Percentiles rank a stretch among this genome's conserved stretches.
These are phyloP conservation scores for Fusarium scirpi DNA, from an alignment of 2,329 filamentous ascomycete genomes.

Conservation along the genomic window DNA sequence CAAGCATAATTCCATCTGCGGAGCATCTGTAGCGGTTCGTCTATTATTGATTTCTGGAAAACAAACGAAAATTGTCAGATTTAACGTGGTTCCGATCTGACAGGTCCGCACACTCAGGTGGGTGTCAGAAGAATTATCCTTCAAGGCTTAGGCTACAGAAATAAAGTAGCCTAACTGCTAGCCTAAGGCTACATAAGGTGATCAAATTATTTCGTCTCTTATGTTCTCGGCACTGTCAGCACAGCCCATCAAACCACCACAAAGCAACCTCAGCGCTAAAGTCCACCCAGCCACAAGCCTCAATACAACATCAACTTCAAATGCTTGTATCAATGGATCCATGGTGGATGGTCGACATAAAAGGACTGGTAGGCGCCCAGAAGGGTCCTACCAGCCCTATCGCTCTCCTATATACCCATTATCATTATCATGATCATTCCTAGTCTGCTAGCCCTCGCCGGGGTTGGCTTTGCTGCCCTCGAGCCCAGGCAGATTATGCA, in stretches of 20 bases:
- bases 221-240: background rate
- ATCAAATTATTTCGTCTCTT: background rate
- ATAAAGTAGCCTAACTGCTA: background rate
- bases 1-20: background rate
- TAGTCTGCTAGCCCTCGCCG: constrained; percentile 36
- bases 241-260: constrained; percentile 9
- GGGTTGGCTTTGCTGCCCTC: constrained; percentile 33
- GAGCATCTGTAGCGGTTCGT: background rate
- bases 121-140: background rate
- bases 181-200: background rate
- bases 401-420: background rate
- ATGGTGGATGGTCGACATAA: constrained; percentile 20
- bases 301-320: background rate
- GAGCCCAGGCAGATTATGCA: constrained; percentile 42
- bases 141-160: background rate
- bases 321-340: background rate
- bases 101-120: background rate
- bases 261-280: constrained; percentile 19
- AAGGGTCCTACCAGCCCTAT: constrained; percentile 5
- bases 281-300: constrained; percentile 19
- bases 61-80: background rate
- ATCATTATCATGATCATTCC: constrained; percentile 42
- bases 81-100: background rate
- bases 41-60: background rate
- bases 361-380: constrained; percentile 21